Evolutionary conservation across 306 rosid species (phyloP).

Genomic region (Fragaria ananassa): DNA sequence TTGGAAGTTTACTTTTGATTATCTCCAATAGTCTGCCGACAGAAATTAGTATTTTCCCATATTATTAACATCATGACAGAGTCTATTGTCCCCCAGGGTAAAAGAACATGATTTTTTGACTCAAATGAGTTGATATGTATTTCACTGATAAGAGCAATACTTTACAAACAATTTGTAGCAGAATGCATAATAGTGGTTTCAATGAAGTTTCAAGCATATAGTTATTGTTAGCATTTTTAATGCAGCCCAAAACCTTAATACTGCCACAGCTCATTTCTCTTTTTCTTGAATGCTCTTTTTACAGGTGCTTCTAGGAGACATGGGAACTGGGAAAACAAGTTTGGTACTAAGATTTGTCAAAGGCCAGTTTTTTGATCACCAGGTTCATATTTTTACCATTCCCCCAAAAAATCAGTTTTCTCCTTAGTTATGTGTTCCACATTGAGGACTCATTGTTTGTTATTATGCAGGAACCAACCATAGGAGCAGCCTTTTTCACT

Average conservation of each 20-base stretch:
- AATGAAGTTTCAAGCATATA: neutral
- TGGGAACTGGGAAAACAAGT: constrained; percentile 61
- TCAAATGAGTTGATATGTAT: neutral
- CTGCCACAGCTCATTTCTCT: neutral
- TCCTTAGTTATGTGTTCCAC: neutral
- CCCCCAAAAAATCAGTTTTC: neutral
- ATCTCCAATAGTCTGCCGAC: neutral
- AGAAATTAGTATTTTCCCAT: neutral
- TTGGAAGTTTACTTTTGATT: neutral
- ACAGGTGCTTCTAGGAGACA: constrained; percentile 55
- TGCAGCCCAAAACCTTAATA: neutral
- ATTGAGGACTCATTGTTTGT: constrained; percentile 13
- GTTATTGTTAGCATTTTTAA: neutral
- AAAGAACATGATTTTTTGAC: neutral
- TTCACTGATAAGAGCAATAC: neutral
- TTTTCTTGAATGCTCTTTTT: neutral
- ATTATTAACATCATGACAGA: too few relatives aligned
- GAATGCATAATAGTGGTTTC: neutral
- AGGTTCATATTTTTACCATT: constrained; percentile 38
- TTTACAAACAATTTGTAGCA: neutral
- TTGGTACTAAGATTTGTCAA: constrained; percentile 79
- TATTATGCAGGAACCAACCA: constrained; percentile 68
- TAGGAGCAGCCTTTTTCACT: constrained; percentile 93
- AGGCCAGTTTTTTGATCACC: constrained; percentile 66
- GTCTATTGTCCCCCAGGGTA: neutral